These are phyloP conservation scores for Salix suchowensis DNA, from an alignment of 345 rosid species.

Conservation along the genomic window DNA sequence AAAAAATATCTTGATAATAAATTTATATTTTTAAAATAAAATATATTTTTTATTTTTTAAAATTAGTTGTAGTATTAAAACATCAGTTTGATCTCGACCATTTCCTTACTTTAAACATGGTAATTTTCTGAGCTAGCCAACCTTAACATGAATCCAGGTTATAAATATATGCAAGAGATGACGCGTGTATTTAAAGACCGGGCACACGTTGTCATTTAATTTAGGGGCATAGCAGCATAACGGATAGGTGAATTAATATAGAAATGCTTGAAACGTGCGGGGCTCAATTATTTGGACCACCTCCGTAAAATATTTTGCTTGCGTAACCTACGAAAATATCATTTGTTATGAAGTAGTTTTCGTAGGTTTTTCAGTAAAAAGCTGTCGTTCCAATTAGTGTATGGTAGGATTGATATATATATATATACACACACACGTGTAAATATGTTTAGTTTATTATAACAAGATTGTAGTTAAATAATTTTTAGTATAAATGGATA, in stretches of 20 bases:
- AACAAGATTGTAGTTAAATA: not conserved
- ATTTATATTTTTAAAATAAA: no score
- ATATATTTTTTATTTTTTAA: no score
- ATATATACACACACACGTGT: no score
- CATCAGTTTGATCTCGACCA: no score
- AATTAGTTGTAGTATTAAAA: no score
- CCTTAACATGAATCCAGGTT: no score
- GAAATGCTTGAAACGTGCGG: not conserved
- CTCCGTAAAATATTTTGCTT: not conserved
- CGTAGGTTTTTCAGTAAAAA: not conserved
- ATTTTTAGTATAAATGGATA: no score
- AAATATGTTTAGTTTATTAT: not conserved
- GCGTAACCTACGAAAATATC: not conserved
- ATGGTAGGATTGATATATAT: not conserved
- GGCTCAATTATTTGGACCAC: constrained; percentile 8
- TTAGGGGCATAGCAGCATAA: constrained; percentile 15
- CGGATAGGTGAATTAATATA: not conserved
- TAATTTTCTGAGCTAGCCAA: no score
- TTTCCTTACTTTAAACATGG: no score
- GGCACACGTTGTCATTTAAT: not conserved
- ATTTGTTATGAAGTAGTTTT: not conserved
- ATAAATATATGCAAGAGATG: no score
- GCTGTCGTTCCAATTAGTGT: not conserved
- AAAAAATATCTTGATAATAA: no score
- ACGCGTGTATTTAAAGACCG: no score